Percentiles rank a stretch among this genome's conserved stretches.
Evolutionary conservation across 352 stramenopile genomes (phyloP).

Genomic region (Phytophthora lateralis): DNA sequence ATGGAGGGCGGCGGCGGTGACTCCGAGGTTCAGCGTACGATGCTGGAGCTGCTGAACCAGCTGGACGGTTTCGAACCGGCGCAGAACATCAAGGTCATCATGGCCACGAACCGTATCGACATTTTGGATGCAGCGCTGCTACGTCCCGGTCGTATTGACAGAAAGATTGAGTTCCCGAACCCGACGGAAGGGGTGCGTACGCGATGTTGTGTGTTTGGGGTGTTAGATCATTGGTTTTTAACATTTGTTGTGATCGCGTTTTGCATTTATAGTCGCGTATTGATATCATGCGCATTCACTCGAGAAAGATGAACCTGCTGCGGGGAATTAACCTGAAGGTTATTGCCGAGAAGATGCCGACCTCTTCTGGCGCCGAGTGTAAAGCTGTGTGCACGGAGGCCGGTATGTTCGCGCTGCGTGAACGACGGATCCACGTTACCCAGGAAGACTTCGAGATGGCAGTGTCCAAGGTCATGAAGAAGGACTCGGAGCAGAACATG

Average conservation of each 20-base stretch:
- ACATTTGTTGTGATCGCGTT: constrained; percentile 7
- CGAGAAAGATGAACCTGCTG: constrained; percentile 99
- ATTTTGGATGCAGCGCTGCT: constrained; percentile 98
- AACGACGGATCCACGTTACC: constrained; percentile 99
- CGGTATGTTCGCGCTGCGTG: constrained; percentile 99
- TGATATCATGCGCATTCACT: constrained; percentile 99
- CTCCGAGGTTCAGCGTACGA: constrained; percentile 99
- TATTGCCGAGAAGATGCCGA: constrained; percentile 99
- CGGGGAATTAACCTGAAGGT: constrained; percentile 98
- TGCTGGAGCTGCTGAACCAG: constrained; percentile 99
- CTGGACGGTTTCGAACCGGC: constrained; percentile 96
- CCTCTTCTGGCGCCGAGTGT: constrained; percentile 97
- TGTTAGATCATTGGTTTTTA: constrained; percentile 9
- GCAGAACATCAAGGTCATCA: constrained; percentile 99
- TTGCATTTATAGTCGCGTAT: constrained; percentile 81
- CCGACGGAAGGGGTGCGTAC: constrained; percentile 93
- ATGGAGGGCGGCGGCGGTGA: constrained; percentile 95
- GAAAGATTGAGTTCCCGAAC: constrained; percentile 99
- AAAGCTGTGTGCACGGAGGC: constrained; percentile 99
- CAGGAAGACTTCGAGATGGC: constrained; percentile 99
- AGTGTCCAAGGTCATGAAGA: constrained; percentile 99
- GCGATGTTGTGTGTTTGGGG: not conserved
- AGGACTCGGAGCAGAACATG: constrained; percentile 97
- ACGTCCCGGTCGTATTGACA: constrained; percentile 97
- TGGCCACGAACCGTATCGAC: constrained; percentile 99